These are phyloP conservation scores for Sugiyamaella boreocaroliniensis DNA, from an alignment of 805 yeast genomes.

Conservation along the genomic window DNA sequence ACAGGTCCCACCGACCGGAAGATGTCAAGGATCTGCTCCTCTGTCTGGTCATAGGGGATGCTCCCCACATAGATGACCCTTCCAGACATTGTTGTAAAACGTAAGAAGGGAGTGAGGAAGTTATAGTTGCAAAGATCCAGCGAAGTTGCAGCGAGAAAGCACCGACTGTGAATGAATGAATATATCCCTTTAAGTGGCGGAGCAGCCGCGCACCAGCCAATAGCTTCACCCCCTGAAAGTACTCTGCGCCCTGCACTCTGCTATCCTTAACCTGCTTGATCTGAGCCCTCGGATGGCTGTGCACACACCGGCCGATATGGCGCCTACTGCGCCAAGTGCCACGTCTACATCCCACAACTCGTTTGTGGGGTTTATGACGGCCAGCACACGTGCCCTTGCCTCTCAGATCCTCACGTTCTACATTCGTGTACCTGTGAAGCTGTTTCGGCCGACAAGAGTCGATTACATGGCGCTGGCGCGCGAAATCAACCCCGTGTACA, in stretches of 20 bases:
- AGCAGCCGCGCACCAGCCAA: no score
- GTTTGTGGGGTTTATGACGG: constrained; percentile 72
- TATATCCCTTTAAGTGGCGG: no score
- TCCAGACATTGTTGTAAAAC: constrained; percentile 2
- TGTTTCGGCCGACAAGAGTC: constrained; percentile 84
- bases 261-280: not conserved
- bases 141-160: no score
- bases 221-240: not conserved
- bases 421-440: constrained; percentile 72
- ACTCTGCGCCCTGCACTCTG: no score
- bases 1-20: constrained; percentile 89
- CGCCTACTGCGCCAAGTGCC: not conserved
- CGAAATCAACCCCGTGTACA: constrained; percentile 28
- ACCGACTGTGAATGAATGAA: no score
- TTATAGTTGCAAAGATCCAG: no score
- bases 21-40: constrained; percentile 82
- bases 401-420: constrained; percentile 73
- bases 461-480: constrained; percentile 55
- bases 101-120: no score
- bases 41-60: constrained; percentile 89
- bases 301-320: not conserved
- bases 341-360: constrained; percentile 6
- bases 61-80: constrained; percentile 69
- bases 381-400: constrained; percentile 79
- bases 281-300: not conserved